A percentile compares a stretch with the other conserved stretches of the same genome.
Evolutionary conservation across 2,329 filamentous ascomycete species (phyloP).

Genomic region (Aquanectria penicillioides): DNA sequence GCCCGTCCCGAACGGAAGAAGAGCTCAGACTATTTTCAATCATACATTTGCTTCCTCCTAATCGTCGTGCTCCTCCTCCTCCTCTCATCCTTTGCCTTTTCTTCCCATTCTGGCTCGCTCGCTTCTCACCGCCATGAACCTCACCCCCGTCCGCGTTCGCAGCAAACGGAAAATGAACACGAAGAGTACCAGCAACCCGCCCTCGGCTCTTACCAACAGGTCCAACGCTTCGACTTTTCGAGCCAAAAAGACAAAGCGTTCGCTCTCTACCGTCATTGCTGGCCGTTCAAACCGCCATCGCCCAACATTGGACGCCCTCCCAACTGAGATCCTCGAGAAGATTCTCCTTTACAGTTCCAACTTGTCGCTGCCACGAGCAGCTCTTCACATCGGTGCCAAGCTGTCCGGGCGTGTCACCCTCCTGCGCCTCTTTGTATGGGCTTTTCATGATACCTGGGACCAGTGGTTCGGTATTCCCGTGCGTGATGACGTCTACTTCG

Average conservation of each 20-base stretch:
- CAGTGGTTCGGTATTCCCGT: constrained; percentile 47
- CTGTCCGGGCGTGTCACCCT: constrained; percentile 55
- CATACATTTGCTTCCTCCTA: too few relatives aligned
- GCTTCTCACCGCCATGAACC: constrained; percentile 48
- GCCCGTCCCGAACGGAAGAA: too few relatives aligned
- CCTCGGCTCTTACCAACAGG: constrained; percentile 13
- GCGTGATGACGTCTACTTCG: constrained; percentile 21
- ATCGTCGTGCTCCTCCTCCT: neutral
- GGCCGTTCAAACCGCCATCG: constrained; percentile 39
- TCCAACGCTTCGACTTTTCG: constrained; percentile 3
- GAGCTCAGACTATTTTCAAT: too few relatives aligned
- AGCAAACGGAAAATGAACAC: constrained; percentile 63
- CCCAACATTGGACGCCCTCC: constrained; percentile 50
- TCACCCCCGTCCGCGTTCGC: constrained; percentile 60
- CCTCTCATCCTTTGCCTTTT: neutral
- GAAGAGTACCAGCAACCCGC: constrained; percentile 24
- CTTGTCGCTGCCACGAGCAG: constrained; percentile 57
- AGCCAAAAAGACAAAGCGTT: constrained; percentile 42
- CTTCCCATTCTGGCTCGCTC: neutral
- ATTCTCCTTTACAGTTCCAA: constrained; percentile 63
- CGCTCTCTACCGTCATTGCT: constrained; percentile 44
- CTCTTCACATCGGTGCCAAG: constrained; percentile 55
- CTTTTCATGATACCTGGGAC: constrained; percentile 52
- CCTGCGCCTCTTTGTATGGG: constrained; percentile 49
- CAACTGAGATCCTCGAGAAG: constrained; percentile 62